A percentile compares a stretch with the other conserved stretches of the same genome.
Conservation (phyloP, 2,329 filamentous ascomycete genomes). For the Aureobasidium sp. region DNA sequence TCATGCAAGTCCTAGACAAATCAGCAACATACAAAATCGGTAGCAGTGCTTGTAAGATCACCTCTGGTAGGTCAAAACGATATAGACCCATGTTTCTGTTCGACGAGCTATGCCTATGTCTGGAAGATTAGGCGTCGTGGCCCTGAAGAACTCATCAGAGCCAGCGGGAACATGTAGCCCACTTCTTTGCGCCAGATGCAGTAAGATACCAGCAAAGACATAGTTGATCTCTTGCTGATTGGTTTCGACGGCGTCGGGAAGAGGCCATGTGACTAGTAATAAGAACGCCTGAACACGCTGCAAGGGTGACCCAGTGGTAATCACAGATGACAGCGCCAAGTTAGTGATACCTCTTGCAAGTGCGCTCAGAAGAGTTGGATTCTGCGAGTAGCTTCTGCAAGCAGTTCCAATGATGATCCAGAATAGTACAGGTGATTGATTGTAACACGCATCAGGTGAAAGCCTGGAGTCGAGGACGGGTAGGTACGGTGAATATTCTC, state of each 20-base stretch:
- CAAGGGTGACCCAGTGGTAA: not conserved
- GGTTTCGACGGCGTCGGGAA: not conserved
- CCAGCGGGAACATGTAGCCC: not conserved
- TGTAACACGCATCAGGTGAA: not conserved
- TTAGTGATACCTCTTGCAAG: not conserved
- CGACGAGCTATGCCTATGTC: not conserved
- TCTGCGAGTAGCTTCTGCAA: not conserved
- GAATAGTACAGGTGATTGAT: not conserved
- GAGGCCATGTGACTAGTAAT: not conserved
- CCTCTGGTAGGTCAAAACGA: not conserved
- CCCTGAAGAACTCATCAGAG: conserved; percentile 3
- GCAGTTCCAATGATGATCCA: conserved; percentile 1
- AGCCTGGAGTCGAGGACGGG: not conserved
- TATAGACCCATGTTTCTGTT: not conserved
- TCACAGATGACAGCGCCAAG: not conserved
- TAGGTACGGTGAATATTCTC: not conserved
- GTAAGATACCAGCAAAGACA: not conserved
- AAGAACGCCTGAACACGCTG: not conserved
- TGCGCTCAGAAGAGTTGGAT: not conserved
- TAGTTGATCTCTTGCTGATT: not conserved
- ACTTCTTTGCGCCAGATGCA: not conserved
- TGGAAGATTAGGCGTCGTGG: not conserved
- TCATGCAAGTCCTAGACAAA: not conserved
- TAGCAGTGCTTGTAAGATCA: not conserved
- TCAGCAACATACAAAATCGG: not conserved